A percentile compares a stretch with the other conserved stretches of the same genome.
Conservation (phyloP, 768 basidiomycete genomes). For the Hygrophorus pudorinus region DNA sequence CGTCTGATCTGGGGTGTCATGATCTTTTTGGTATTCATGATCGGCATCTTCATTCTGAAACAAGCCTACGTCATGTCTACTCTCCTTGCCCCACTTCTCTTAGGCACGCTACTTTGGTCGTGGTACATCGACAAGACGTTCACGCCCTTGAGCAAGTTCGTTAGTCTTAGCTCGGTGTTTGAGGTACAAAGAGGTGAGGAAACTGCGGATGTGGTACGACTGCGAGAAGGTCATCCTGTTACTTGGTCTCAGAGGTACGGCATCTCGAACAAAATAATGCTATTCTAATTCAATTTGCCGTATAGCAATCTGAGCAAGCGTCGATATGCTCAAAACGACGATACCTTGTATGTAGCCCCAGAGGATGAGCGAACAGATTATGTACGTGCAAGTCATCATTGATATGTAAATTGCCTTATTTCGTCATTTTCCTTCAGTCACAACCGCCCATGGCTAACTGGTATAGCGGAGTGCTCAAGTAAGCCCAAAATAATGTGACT, state of each 20-base stretch:
- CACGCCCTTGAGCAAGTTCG: slow-evolving; percentile 66
- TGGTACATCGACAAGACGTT: slow-evolving; percentile 67
- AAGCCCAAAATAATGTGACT: slow-evolving; percentile 11
- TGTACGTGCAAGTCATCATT: slow-evolving; percentile 27
- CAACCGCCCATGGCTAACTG: slow-evolving; percentile 97
- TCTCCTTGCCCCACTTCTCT: slow-evolving; percentile 64
- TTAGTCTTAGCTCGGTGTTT: slow-evolving; percentile 76
- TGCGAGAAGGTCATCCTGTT: slow-evolving; percentile 79
- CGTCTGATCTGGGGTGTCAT: slow-evolving; percentile 88
- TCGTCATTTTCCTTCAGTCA: slow-evolving; percentile 56
- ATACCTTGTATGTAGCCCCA: slow-evolving; percentile 90
- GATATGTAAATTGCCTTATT: neutral
- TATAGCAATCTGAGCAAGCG: slow-evolving; percentile 72
- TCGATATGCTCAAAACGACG: slow-evolving; percentile 89
- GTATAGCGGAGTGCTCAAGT: slow-evolving; percentile 91
- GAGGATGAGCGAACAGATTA: slow-evolving; percentile 91
- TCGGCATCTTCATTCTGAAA: slow-evolving; percentile 74
- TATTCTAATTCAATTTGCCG: neutral
- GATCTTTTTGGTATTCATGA: slow-evolving; percentile 96
- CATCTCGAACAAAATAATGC: slow-evolving; percentile 1
- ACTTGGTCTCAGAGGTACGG: slow-evolving; percentile 79
- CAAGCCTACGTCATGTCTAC: slow-evolving; percentile 41
- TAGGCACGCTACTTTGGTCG: slow-evolving; percentile 69
- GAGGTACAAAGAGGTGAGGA: slow-evolving; percentile 89
- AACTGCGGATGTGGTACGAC: slow-evolving; percentile 62